Evolutionary conservation across 73 alveolate species (phyloP), one percentile per base, ranked within the genome.

Genomic region (Blepharisma japonicum): DNA sequence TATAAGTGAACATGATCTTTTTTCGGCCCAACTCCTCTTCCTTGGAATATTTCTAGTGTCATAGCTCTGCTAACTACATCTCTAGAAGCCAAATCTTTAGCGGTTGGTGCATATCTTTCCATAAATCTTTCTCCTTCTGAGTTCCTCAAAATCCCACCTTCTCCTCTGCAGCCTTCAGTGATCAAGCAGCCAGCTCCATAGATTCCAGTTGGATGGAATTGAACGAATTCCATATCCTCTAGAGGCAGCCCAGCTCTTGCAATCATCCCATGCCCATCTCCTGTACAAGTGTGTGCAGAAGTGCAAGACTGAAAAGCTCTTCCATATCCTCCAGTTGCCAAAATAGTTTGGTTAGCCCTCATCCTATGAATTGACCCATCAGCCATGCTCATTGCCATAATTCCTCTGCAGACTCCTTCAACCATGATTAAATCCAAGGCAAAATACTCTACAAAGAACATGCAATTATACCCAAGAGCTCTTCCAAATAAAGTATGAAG

Each of bases 141-240:
- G 4, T 61, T 61, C 50, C 77, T 90, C 68, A 95, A 88, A 68
- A 93, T 95, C 68, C 99, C 99, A 25, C 99, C 99, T 82, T 95
- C 99, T 50, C 99, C 99, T 72, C 99, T 87, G 88, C 99, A 95
- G 68, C 99, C 99, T 82, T 95, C 99, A 55, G 99, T 95, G 96
- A 95, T 92, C 76, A 95, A 83, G 81, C 98, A 93, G 23, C 99
- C 99, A 9, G 97, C 92, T 49, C 98, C 98, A 85, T 93, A 95
- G 71, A 95, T 95, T 71, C 99, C 98, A 68, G 99, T 95, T 53
- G 99, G 99, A 84, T 95, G 99, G 97, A 95, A 95, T 82, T 95
- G 89, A 45, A 95, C 97, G 86, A 95, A 95, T 86, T 95, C 99
- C 55, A 85, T 55, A 84, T 94, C 97, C 77, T 93, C 92, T 81